These are phyloP conservation scores for Epichloe sp. DNA, from an alignment of 2,329 filamentous ascomycete genomes.

Conservation along the genomic window DNA sequence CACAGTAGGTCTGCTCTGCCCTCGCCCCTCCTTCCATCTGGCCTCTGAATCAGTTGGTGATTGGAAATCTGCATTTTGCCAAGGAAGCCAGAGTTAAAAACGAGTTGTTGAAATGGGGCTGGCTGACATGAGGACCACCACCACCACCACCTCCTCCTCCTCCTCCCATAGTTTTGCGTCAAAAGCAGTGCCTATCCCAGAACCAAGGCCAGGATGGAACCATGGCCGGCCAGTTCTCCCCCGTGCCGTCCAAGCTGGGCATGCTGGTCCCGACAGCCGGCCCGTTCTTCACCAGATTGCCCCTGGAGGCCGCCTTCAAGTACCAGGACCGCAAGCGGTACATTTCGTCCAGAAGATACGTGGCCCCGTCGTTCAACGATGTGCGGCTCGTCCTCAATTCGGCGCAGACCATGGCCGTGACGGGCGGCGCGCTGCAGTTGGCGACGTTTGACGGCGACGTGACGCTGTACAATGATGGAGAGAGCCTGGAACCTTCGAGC, in stretches of 20 bases:
- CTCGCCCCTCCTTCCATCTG: not conserved
- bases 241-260: constrained; percentile 68
- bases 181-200: constrained; percentile 27
- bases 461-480: constrained; percentile 84
- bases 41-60: too few relatives aligned
- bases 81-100: too few relatives aligned
- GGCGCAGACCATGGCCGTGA: constrained; percentile 86
- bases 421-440: constrained; percentile 62
- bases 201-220: not conserved
- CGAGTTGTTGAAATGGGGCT: too few relatives aligned
- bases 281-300: constrained; percentile 83
- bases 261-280: constrained; percentile 83
- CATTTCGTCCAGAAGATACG: constrained; percentile 85
- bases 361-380: constrained; percentile 95
- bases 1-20: constrained; percentile 48
- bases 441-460: constrained; percentile 97
- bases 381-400: constrained; percentile 87
- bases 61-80: too few relatives aligned
- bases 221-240: constrained; percentile 21
- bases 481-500: constrained; percentile 61
- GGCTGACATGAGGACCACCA: not conserved
- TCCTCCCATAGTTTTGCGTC: constrained; percentile 47
- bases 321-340: constrained; percentile 76
- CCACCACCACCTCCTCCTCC: too few relatives aligned
- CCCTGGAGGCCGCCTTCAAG: constrained; percentile 78